Conservation (phyloP, 2,329 filamentous ascomycete species). For the Alternaria brassicae region DNA sequence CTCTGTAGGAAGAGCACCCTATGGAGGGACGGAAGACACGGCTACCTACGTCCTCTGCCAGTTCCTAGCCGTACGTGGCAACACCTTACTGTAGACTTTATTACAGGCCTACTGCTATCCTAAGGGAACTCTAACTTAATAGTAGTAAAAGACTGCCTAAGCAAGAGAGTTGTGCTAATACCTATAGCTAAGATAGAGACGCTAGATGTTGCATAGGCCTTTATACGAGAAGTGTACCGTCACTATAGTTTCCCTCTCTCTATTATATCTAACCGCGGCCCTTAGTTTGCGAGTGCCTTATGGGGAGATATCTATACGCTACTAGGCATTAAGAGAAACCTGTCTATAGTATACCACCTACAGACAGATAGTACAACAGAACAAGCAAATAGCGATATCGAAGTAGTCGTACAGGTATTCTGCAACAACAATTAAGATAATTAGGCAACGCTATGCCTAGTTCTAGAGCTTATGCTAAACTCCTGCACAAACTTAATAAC, state of each 20-base stretch:
- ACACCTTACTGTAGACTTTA: too few species aligned
- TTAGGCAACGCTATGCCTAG: not conserved
- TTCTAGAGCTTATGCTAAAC: not conserved
- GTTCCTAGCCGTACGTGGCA: too few species aligned
- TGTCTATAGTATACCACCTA: not conserved
- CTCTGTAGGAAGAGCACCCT: not conserved
- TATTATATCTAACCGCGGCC: not conserved
- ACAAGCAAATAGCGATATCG: not conserved
- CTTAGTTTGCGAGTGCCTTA: not conserved
- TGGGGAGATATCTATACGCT: not conserved
- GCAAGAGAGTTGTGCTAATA: not conserved
- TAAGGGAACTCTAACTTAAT: too few species aligned
- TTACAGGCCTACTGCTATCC: too few species aligned
- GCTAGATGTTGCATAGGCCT: not conserved
- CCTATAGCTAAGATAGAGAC: not conserved
- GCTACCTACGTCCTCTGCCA: too few species aligned
- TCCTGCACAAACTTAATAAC: not conserved
- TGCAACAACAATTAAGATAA: too few species aligned
- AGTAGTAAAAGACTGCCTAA: too few species aligned
- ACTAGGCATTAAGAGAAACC: not conserved
- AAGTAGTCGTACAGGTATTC: not conserved
- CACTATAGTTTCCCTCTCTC: not conserved
- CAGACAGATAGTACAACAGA: not conserved
- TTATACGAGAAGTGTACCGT: not conserved
- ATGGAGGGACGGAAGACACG: too few species aligned